Evolutionary conservation across 2,329 filamentous ascomycete genomes (phyloP).

Genomic region (Bipolaris oryzae): DNA sequence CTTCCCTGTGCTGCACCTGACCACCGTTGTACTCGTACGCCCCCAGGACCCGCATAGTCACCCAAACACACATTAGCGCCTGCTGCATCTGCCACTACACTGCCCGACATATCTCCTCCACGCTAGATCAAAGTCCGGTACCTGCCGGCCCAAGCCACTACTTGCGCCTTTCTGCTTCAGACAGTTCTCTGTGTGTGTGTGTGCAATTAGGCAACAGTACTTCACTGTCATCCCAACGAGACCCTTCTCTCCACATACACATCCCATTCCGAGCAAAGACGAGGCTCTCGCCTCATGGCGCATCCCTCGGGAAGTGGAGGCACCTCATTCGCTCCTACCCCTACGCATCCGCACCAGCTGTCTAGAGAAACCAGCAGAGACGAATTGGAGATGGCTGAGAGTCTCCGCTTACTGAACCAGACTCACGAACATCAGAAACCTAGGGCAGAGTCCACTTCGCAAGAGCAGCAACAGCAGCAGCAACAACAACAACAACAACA

Average conservation of each 20-base stretch:
- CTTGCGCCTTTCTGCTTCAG: slow-evolving; percentile 2
- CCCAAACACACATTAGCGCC: slow-evolving; percentile 35
- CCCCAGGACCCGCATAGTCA: slow-evolving; percentile 26
- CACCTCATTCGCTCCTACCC: slow-evolving; percentile 46
- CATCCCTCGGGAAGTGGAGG: slow-evolving; percentile 40
- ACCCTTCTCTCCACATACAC: slow-evolving; percentile 3
- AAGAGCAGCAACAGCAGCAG: slow-evolving; percentile 20
- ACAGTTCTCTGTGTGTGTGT: slow-evolving; percentile 4
- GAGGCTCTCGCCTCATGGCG: slow-evolving; percentile 32
- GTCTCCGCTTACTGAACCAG: slow-evolving; percentile 53
- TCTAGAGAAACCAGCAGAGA: slow-evolving; percentile 55
- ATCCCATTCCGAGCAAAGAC: slow-evolving; percentile 14
- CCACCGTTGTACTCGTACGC: slow-evolving; percentile 22
- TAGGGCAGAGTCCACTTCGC: slow-evolving; percentile 24
- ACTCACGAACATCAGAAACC: slow-evolving; percentile 45
- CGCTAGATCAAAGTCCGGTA: slow-evolving; percentile 7
- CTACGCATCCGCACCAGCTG: slow-evolving; percentile 47
- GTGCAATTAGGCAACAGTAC: slow-evolving; percentile 29
- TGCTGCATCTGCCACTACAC: slow-evolving; percentile 19
- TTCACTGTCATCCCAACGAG: slow-evolving; percentile 15
- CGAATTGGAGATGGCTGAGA: slow-evolving; percentile 58
- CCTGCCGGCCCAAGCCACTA: neutral
- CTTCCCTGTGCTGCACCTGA: slow-evolving; percentile 23
- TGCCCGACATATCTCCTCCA: slow-evolving; percentile 23
- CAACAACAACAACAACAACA: slow-evolving; percentile 18